Conservation (phyloP, 768 basidiomycete genomes). For the Podaxis sp. region DNA sequence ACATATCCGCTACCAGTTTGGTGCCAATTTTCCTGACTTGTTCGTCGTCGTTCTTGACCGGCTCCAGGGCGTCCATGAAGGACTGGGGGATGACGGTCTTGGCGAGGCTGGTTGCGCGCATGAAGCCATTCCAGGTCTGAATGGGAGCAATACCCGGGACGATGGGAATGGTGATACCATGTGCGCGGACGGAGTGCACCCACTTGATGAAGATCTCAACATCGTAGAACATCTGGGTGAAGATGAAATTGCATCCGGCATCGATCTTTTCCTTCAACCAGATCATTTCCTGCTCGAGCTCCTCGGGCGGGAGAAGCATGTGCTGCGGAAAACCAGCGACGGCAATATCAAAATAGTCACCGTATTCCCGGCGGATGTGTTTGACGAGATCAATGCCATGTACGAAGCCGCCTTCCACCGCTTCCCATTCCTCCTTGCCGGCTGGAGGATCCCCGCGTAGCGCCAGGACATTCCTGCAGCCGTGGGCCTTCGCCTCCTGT, state of each 20-base stretch:
- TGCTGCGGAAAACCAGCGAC: conserved; percentile 92
- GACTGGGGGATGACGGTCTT: conserved; percentile 76
- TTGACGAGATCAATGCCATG: conserved; percentile 91
- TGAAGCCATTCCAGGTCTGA: conserved; percentile 95
- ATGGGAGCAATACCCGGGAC: conserved; percentile 95
- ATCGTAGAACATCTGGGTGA: conserved; percentile 99
- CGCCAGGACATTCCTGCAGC: conserved; percentile 91
- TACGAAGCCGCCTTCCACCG: conserved; percentile 86
- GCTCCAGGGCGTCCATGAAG: conserved; percentile 77
- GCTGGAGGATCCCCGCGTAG: conserved; percentile 90
- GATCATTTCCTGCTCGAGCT: conserved; percentile 74
- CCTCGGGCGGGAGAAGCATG: conserved; percentile 68
- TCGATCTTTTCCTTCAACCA: conserved; percentile 92
- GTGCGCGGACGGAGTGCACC: conserved; percentile 80
- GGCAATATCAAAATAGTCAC: conserved; percentile 94
- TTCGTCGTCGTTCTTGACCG: conserved; percentile 90
- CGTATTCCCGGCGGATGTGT: conserved; percentile 81
- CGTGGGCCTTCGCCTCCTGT: conserved; percentile 86
- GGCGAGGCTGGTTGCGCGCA: conserved; percentile 76
- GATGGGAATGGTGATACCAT: conserved; percentile 86
- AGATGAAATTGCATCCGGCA: conserved; percentile 89
- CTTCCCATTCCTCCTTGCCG: conserved; percentile 90
- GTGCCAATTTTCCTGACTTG: conserved; percentile 91
- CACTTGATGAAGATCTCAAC: conserved; percentile 88
- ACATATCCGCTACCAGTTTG: conserved; percentile 94